Conservation (phyloP, 23 red algal species). For the Gracilaria gracilis region DNA sequence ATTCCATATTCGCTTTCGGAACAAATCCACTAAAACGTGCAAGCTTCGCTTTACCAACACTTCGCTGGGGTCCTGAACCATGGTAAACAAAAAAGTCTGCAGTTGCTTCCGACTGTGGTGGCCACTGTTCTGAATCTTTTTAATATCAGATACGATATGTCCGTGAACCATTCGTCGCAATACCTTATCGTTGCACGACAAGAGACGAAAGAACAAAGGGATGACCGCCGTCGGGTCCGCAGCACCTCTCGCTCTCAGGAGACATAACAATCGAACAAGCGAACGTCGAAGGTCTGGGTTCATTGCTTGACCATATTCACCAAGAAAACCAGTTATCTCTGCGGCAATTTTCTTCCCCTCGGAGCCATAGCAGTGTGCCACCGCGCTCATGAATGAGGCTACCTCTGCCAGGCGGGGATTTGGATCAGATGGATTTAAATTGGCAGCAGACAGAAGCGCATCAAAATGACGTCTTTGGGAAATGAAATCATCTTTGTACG, state of each 20-base stretch:
- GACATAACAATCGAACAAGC: slow-evolving; percentile 61
- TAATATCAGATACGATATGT: slow-evolving; percentile 76
- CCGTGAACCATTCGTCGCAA: slow-evolving; percentile 66
- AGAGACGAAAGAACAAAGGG: slow-evolving; percentile 74
- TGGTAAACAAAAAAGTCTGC: slow-evolving; percentile 79
- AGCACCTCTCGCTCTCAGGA: slow-evolving; percentile 63
- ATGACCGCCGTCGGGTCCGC: slow-evolving; percentile 52
- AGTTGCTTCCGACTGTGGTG: slow-evolving; percentile 30
- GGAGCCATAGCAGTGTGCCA: slow-evolving; percentile 42
- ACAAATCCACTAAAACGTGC: slow-evolving; percentile 72
- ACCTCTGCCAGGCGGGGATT: slow-evolving; percentile 64
- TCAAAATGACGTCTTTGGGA: slow-evolving; percentile 63
- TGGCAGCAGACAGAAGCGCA: slow-evolving; percentile 64
- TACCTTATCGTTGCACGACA: slow-evolving; percentile 70
- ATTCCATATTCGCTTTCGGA: slow-evolving; percentile 81
- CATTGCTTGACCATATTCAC: slow-evolving; percentile 51
- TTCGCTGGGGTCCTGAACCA: slow-evolving; percentile 66
- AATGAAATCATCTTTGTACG: slow-evolving; percentile 74
- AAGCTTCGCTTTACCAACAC: slow-evolving; percentile 79
- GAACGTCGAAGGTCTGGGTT: slow-evolving; percentile 56
- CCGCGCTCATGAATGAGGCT: slow-evolving; percentile 75
- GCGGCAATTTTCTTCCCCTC: slow-evolving; percentile 9
- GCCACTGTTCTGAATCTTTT: slow-evolving; percentile 64
- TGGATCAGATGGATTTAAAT: slow-evolving; percentile 61
- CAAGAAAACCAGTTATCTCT: slow-evolving; percentile 53